A percentile compares a stretch with the other conserved stretches of the same genome.
These are phyloP conservation scores for Plasmodium gaboni DNA, from an alignment of 169 alveolate genomes.

Conservation along the genomic window DNA sequence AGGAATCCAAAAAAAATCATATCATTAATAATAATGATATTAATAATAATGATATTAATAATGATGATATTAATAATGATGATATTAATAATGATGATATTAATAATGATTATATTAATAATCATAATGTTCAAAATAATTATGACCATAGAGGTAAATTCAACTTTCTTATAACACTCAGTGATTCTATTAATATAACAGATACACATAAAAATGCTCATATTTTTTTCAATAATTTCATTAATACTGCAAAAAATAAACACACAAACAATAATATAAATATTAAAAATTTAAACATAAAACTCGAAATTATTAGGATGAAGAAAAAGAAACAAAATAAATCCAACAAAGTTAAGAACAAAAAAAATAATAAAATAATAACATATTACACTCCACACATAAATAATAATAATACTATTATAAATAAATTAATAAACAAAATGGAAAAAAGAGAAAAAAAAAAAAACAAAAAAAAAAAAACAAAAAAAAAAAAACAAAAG, in stretches of 20 bases:
- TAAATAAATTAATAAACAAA: too few species aligned
- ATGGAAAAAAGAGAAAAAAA: too few species aligned
- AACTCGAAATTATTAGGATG: constrained; percentile 18
- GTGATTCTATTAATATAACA: not conserved
- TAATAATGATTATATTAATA: not conserved
- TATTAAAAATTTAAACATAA: constrained; percentile 41
- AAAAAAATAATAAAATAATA: too few species aligned
- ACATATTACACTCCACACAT: too few species aligned
- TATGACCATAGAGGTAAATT: constrained; percentile 26
- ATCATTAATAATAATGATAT: too few species aligned
- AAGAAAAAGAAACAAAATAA: not conserved
- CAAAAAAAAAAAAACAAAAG: too few species aligned
- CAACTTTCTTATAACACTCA: constrained; percentile 18
- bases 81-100: not conserved
- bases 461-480: too few species aligned
- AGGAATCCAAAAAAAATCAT: not conserved
- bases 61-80: not conserved
- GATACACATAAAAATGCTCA: not conserved
- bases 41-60: not conserved
- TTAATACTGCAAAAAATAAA: constrained; percentile 36
- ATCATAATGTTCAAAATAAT: not conserved
- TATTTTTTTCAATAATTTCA: constrained; percentile 33
- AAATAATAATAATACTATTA: too few species aligned
- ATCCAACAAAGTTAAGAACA: too few species aligned
- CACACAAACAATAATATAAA: constrained; percentile 12